Evolutionary conservation across 495 filamentous ascomycete species (phyloP), one percentile per base, ranked within the genome.

Genomic region (Aspergillus affinis): DNA sequence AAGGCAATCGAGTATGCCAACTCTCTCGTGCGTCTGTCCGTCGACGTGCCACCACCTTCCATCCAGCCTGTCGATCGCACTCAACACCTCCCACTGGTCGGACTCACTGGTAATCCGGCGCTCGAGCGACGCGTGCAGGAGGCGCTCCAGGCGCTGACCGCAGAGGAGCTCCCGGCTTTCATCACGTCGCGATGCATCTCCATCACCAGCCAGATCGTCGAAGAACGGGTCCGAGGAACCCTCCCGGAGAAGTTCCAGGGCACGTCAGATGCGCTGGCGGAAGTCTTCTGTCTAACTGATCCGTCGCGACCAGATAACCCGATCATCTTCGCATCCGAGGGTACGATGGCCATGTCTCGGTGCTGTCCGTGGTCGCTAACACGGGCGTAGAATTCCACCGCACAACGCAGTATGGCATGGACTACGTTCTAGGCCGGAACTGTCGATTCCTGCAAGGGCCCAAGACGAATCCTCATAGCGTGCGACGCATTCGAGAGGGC

Each of bases 221-320:
- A 73, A 48, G 72, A 72, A 59, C 69, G 72, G 0, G 59, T 76
- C 4, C 68, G 72, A 6, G 72, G 72, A 6, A 73, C 70, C 1
- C 63, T 76, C 9, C 72, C 72, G 0, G 60, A 66, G 30, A 75
- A 73, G 57, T 75, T 78, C 82, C 41, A 76, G 72, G 55, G 82
- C 78, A 63, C 87, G 12, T 86, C 86, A 3, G 88, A 91, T 66
- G 88, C 89, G 4, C 63, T 92, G 50, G 88, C 86, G 0, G 88
- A 92, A 65, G 87, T 88, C 0, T 92, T 91, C 63, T 91, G 88
- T 67, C 71, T 92, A 61, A 89, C 88, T 7, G 90, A 93, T 72
- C 89, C 90, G 8, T 86, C 86, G 21, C 75, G 87, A 60, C 77
- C 81, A 6, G 90, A 89, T 65, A 90, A 91, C 71, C 90, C 89